Percentiles rank a stretch among this genome's conserved stretches.
phyloP scores from a whole-genome alignment of 495 filamentous ascomycete species.

The Aspergillus affinis region DNA sequence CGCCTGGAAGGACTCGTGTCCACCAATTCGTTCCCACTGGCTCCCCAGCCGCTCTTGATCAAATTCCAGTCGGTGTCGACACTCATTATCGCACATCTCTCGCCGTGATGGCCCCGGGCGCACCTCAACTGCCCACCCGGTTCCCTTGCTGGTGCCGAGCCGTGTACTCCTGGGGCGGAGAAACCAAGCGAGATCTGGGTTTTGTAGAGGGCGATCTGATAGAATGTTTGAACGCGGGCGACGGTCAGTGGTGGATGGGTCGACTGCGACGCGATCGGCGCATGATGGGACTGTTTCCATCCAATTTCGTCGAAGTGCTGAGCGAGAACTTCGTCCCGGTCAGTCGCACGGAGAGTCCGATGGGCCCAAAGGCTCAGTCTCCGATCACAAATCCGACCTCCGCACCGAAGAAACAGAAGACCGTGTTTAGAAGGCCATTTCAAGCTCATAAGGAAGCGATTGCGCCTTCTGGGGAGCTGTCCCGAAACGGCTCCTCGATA shows the following conservation, averaged over 20 bases:
- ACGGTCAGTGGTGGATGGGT: conserved; percentile 98
- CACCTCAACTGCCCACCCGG: conserved; percentile 70
- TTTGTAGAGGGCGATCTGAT: conserved; percentile 98
- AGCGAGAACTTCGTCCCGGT: conserved; percentile 79
- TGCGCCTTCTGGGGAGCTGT: conserved; percentile 41
- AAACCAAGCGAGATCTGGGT: conserved; percentile 90
- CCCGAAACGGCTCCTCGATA: conserved; percentile 28
- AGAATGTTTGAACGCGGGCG: conserved; percentile 95
- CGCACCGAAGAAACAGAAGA: conserved; percentile 49
- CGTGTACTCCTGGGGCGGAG: conserved; percentile 95
- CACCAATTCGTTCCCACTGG: neutral
- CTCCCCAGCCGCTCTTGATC: neutral
- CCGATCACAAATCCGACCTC: conserved; percentile 49
- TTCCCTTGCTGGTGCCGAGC: conserved; percentile 97
- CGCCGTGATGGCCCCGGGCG: conserved; percentile 48
- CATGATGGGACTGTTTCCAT: conserved; percentile 89
- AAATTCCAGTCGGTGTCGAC: neutral
- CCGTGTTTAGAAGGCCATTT: conserved; percentile 53
- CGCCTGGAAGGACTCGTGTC: neutral
- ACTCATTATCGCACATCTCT: neutral
- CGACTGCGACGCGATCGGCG: conserved; percentile 80
- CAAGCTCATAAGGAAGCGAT: conserved; percentile 55
- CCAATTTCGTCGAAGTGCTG: conserved; percentile 93
- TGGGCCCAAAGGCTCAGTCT: conserved; percentile 41
- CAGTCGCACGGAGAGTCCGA: conserved; percentile 73